Base-by-base conservation (phyloP, 441 rosid genomes). In the Syzygium syzygioides region DNA sequence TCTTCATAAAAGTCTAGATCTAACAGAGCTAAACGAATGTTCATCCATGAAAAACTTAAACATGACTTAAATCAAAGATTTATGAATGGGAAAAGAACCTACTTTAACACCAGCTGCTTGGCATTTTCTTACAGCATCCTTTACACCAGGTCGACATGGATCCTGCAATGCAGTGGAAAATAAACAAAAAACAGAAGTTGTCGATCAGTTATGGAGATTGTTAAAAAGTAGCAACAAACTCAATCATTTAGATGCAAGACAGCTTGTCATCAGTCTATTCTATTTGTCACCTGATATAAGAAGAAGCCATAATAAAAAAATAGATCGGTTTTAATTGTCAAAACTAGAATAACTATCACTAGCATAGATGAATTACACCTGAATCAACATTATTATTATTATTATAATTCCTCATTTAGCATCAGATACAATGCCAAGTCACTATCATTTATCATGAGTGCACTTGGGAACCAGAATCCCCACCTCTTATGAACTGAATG, bases 101-200 rank as follows among this genome's bases (percentile, higher is more conserved):
- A 98, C 99, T 99, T 96, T 96, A 88, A 98, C 98, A 87, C 99
- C 99, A 90, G 99, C 99, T 56, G 90, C 88, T 92, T 95, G 96
- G 91, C 99, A 98, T 60, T 96, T 91, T 84, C 41, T 91, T 83
- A 98, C 97, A 55, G 99, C 94, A 90, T 95, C 96, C 94, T 91
- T 94, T 79, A 96, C 99, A 87, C 95, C 94, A 34, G 96, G 96
- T 55, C 99, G 98, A 87, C 99, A 98, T 56, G 99, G 99, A 91
- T 98, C 99, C 99, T 98, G 93, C 93, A 93, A 68, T 71, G 62
- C 88, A 71, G 37, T 14, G 76, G 37, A 64, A 64, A 64, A 34
- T 55, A 23, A 57, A 25, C n/a, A 34, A 53, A 85, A 52, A 37
- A 32, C 19, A 50, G 25, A 84, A 26, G 7, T 52, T 84, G 28